Base-by-base conservation (phyloP, 2,329 filamentous ascomycete species). In the Geosmithia morbida region DNA sequence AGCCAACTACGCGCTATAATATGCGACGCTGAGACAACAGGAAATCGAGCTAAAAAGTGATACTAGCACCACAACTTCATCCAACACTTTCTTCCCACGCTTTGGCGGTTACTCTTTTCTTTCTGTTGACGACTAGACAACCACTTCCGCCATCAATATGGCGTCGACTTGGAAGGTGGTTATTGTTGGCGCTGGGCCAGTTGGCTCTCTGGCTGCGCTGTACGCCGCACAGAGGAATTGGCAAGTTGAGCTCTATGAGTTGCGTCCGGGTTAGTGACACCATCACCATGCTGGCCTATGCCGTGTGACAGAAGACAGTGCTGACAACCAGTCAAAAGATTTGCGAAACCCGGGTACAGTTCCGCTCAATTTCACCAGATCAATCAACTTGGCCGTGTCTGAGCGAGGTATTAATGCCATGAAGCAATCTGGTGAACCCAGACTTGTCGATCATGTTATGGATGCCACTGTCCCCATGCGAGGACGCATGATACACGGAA, bases 381-480 rank as follows among this genome's bases (percentile, higher is more conserved):
- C 92, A n/a, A 98, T 98, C 70, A 98, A 98, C 60, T 69, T 98
- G 48, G 90, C 92, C 19, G 72, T 98, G 1, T 97, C 92, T 0
- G 89, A 97, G 61, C 81, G 92, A 49, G 92, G 92, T 30, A 89
- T 97, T 61, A 85, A 92, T 62, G 86, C 90, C 19, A 82, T 98
- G 66, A 76, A 77, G 46, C 71, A 85, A 55, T 79, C 85, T 1
- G 77, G 79, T 22, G 75, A 81, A 30, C 66, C 77, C 2, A 74
- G 71, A 2, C 74, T 97, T 37, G 69, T 95, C 30, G 74, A 89
- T 13, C 72, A 80, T 55, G 79, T 97, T 30, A 72, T 95, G 56
- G 69, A 69, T 1, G 78, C 83, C 46, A 90, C 89, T 0, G 87
- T 97, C 50, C 89, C 90, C 11, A 96, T 98, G 88, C 73, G 84